A percentile compares a stretch with the other conserved stretches of the same genome.
These are phyloP conservation scores for Glomus cerebriforme DNA, from an alignment of 192 early-diverging fungal species.

Conservation along the genomic window DNA sequence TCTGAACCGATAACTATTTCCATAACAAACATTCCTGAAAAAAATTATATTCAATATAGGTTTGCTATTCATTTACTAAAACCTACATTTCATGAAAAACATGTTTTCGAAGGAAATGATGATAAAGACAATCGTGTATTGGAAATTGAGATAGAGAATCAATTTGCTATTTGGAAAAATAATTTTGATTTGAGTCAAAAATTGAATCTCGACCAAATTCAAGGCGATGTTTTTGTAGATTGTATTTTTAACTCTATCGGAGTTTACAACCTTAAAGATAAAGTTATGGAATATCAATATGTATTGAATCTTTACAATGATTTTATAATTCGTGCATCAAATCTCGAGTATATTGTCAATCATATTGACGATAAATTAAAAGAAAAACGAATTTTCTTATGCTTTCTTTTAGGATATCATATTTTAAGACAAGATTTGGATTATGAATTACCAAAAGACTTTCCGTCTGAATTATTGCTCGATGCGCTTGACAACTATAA, in stretches of 20 bases:
- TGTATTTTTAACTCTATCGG: background rate
- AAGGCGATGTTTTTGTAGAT: background rate
- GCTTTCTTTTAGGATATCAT: background rate
- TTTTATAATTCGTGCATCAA: background rate
- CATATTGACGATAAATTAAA: background rate
- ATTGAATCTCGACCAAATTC: no score
- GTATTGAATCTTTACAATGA: background rate
- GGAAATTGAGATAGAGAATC: no score
- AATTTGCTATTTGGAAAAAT: no score
- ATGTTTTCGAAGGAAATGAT: no score
- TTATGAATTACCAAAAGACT: background rate
- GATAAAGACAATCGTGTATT: no score
- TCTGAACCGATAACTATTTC: no score
- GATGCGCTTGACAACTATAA: background rate
- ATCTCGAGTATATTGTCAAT: background rate
- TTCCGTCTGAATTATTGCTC: background rate
- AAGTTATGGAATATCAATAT: background rate
- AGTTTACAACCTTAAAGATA: background rate
- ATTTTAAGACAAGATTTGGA: background rate
- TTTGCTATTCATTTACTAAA: no score
- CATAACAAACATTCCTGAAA: no score
- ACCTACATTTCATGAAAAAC: no score
- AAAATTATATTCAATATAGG: no score
- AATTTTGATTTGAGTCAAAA: no score
- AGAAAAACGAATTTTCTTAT: conserved; percentile 9